Percentiles rank a stretch among this genome's conserved stretches.
phyloP scores from a whole-genome alignment of 495 filamentous ascomycete genomes.

The Penicillium goetzii region DNA sequence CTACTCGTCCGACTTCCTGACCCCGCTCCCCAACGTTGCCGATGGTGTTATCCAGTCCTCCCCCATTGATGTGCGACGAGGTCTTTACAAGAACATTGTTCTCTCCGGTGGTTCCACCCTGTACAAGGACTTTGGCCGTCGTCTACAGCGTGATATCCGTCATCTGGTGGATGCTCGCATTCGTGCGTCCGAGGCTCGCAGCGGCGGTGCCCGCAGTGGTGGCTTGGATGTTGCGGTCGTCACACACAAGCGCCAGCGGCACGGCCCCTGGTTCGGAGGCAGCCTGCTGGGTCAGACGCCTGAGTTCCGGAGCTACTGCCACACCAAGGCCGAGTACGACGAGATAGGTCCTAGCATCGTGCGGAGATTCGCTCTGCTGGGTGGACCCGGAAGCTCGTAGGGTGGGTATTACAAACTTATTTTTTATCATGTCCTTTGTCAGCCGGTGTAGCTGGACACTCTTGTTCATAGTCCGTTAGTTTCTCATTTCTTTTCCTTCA shows the following conservation, averaged over 20 bases:
- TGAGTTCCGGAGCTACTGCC: slow-evolving; percentile 98
- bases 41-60: slow-evolving; percentile 96
- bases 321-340: slow-evolving; percentile 96
- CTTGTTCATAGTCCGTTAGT: slow-evolving; percentile 43
- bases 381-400: slow-evolving; percentile 77
- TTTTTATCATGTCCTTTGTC: slow-evolving; percentile 28
- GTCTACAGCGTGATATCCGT: slow-evolving; percentile 94
- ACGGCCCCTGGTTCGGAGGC: slow-evolving; percentile 98
- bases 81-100: slow-evolving; percentile 99
- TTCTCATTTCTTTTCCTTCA: slow-evolving; percentile 22
- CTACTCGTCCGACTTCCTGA: slow-evolving; percentile 97
- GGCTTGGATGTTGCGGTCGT: slow-evolving; percentile 96
- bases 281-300: slow-evolving; percentile 95
- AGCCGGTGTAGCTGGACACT: slow-evolving; percentile 34
- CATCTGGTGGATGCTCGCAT: slow-evolving; percentile 92
- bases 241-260: slow-evolving; percentile 91
- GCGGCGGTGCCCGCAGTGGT: slow-evolving; percentile 77
- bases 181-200: slow-evolving; percentile 85
- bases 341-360: slow-evolving; percentile 96
- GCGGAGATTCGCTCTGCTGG: slow-evolving; percentile 89
- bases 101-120: slow-evolving; percentile 94
- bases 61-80: slow-evolving; percentile 94
- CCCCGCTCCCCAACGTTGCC: slow-evolving; percentile 89
- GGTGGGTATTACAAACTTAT: slow-evolving; percentile 15
- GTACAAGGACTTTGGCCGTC: slow-evolving; percentile 95